Conservation (phyloP, 2,329 filamentous ascomycete genomes). For the Simplicillium aogashimaense region DNA sequence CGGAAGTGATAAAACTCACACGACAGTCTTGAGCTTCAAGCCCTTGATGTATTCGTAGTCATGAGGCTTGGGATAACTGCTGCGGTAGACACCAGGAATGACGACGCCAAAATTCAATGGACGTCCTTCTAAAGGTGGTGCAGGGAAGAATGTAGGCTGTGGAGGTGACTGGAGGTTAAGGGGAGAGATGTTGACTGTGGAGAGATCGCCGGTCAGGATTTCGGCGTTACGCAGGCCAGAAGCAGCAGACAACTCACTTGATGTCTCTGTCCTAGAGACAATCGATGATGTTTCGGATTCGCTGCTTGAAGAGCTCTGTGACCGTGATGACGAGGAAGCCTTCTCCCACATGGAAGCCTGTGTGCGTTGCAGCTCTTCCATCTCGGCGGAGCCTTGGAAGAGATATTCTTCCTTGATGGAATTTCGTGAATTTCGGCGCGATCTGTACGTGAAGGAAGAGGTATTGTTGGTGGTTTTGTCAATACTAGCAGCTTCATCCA, state of each 20-base stretch:
- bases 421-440: slow-evolving; percentile 18
- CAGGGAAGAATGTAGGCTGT: slow-evolving; percentile 1
- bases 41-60: slow-evolving; percentile 61
- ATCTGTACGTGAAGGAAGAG: slow-evolving; percentile 13
- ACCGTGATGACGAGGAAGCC: background rate
- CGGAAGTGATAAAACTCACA: slow-evolving; percentile 40
- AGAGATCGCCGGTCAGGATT: background rate
- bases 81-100: slow-evolving; percentile 66
- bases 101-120: slow-evolving; percentile 73
- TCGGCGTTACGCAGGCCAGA: background rate
- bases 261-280: too few species aligned
- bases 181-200: background rate
- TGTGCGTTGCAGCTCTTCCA: slow-evolving; percentile 12
- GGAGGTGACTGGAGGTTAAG: background rate
- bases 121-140: slow-evolving; percentile 15
- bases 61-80: slow-evolving; percentile 63
- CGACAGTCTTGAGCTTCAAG: slow-evolving; percentile 66
- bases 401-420: slow-evolving; percentile 16
- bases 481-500: slow-evolving; percentile 9
- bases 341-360: background rate
- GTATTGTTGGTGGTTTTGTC: slow-evolving; percentile 8
- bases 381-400: slow-evolving; percentile 10
- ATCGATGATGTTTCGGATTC: too few species aligned
- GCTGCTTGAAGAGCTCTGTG: too few species aligned
- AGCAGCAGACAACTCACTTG: too few species aligned